Evolutionary conservation across 345 rosid species (phyloP), one percentile per base, ranked within the genome.

Genomic region (Linum tenue): DNA sequence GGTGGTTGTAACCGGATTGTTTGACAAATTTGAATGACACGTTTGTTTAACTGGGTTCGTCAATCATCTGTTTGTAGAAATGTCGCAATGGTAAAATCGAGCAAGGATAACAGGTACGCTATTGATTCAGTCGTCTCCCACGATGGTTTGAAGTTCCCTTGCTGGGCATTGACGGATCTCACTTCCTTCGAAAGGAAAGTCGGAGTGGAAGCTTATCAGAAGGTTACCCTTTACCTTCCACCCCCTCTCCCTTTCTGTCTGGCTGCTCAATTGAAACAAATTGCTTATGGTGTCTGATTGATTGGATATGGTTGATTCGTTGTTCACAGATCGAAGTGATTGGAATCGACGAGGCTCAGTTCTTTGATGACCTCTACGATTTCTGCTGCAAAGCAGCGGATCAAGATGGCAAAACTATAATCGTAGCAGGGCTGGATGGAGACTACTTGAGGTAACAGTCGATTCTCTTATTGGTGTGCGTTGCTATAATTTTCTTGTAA

Each of bases 291-390:
- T 6, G 17, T 60, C 63, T 39, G 37, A 36, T 10, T 68, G 51
- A 64, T 55, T 8, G n/a, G 4, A 56, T 16, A 2, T 9, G 8
- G 37, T 12, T 57, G 37, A 10, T 31, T 67, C 35, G 6, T 16
- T 70, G 36, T 69, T 67, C 62, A 43, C 84, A 94, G 99, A 62
- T 94, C 66, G 91, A 94, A 72, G 95, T 94, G 61, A 88, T 90
- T 56, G 99, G 97, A 48, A 84, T 94, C 35, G 99, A 94, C 17
- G 99, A 94, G 69, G 99, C 92, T 37, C 97, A 94, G 64, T 90
- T 90, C 63, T 94, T 94, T 35, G 91, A 82, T 61, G 99, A 94
- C 67, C 92, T 94, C 3, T 94, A 94, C 63, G 97, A 85, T 70
- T 94, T 94, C 75, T 94, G 99, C 73, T 78, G 82, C 74, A 70